These are phyloP conservation scores for Zygoascus bituminiphila DNA, from an alignment of 805 yeast genomes.

Conservation along the genomic window DNA sequence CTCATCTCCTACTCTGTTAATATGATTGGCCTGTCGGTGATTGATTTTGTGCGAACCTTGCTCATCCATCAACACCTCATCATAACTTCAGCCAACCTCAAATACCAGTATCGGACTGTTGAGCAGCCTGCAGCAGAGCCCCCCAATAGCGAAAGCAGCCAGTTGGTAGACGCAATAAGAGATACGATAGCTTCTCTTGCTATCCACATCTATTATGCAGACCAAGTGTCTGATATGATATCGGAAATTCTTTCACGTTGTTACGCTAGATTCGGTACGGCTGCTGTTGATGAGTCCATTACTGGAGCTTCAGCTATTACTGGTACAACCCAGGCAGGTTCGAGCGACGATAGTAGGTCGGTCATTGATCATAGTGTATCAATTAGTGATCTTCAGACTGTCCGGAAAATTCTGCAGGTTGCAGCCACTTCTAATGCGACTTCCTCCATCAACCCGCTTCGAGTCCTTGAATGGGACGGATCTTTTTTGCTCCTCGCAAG, in stretches of 20 bases:
- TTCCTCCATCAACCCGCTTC: conserved; percentile 10
- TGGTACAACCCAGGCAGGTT: not conserved
- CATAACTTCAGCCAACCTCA: conserved; percentile 3
- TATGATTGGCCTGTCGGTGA: conserved; percentile 78
- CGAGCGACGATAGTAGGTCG: not conserved
- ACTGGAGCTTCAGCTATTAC: not conserved
- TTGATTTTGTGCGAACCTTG: conserved; percentile 57
- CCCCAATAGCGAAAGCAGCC: conserved; percentile 11
- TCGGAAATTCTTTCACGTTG: conserved; percentile 41
- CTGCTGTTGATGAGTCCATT: not conserved
- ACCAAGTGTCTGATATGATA: conserved; percentile 77
- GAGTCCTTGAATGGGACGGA: conserved; percentile 25
- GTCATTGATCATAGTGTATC: conserved; percentile 5
- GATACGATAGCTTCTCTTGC: conserved; percentile 62
- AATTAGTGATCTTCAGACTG: conserved; percentile 19
- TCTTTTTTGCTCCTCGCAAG: conserved; percentile 24
- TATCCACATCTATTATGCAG: conserved; percentile 73
- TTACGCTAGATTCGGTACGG: not conserved
- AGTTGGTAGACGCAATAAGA: conserved; percentile 39
- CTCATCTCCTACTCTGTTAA: conserved; percentile 65
- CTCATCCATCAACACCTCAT: conserved; percentile 24
- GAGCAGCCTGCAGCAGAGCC: conserved; percentile 1
- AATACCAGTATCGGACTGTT: not conserved
- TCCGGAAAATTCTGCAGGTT: conserved; percentile 18
- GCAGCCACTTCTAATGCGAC: not conserved